Conservation (phyloP, 495 filamentous ascomycete genomes). For the Tuber indicum region DNA sequence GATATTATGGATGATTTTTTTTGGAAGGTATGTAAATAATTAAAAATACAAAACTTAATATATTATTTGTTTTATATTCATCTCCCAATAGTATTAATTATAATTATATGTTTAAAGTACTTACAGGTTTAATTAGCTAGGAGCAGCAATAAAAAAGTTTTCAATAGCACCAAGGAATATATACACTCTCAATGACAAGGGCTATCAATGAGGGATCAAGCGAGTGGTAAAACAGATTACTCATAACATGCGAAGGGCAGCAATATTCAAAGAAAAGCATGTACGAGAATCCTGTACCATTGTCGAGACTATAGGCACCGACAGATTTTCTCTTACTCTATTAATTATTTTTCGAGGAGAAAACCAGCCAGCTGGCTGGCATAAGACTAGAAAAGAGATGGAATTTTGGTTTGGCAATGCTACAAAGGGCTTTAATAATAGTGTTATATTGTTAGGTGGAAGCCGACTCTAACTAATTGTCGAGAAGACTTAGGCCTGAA, state of each 20-base stretch:
- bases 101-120: not conserved
- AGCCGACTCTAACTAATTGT: too few relatives aligned
- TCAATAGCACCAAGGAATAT: not conserved
- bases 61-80: too few relatives aligned
- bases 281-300: too few relatives aligned
- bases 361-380: too few relatives aligned
- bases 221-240: not conserved
- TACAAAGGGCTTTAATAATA: too few relatives aligned
- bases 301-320: too few relatives aligned
- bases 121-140: not conserved
- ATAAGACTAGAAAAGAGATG: not conserved
- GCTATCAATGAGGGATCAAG: not conserved
- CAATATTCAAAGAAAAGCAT: too few relatives aligned
- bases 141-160: slow-evolving; percentile 2
- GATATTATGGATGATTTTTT: slow-evolving; percentile 21
- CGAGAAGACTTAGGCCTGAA: too few relatives aligned
- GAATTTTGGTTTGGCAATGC: not conserved
- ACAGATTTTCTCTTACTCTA: too few relatives aligned
- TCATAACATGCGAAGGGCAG: too few relatives aligned
- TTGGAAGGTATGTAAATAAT: slow-evolving; percentile 1
- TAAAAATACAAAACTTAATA: not conserved
- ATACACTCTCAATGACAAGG: not conserved
- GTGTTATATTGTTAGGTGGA: too few relatives aligned
- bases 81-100: not conserved
- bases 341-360: too few relatives aligned